Conservation (phyloP, 2,329 filamentous ascomycete genomes). For the Pyricularia sp. region DNA sequence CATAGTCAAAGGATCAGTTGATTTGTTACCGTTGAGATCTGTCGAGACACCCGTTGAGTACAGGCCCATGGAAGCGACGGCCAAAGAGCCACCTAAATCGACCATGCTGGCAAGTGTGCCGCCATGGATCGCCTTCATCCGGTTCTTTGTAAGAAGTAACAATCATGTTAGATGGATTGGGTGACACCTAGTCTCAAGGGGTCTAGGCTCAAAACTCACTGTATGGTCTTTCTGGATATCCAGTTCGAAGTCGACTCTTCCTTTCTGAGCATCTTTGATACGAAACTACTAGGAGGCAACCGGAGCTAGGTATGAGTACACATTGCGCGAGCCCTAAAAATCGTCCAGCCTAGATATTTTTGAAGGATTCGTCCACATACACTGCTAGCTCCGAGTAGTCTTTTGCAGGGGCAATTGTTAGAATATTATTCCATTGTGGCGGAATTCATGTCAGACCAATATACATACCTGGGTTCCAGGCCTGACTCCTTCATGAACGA, state of each 20-base stretch:
- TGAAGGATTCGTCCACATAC: not conserved
- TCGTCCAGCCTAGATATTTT: not conserved
- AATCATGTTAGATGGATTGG: not conserved
- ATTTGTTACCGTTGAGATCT: slow-evolving; percentile 44
- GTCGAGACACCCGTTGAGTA: slow-evolving; percentile 53
- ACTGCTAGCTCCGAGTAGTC: slow-evolving; percentile 25
- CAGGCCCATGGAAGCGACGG: slow-evolving; percentile 49
- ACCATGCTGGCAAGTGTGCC: slow-evolving; percentile 69
- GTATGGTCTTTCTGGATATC: slow-evolving; percentile 65
- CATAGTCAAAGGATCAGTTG: not conserved
- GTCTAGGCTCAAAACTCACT: slow-evolving; percentile 28
- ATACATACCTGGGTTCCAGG: slow-evolving; percentile 68
- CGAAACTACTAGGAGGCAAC: slow-evolving; percentile 38
- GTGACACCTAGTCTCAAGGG: not conserved
- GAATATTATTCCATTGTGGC: not conserved
- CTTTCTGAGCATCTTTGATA: slow-evolving; percentile 49
- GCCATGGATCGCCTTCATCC: slow-evolving; percentile 62
- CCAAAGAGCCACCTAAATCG: slow-evolving; percentile 51
- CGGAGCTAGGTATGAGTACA: not conserved
- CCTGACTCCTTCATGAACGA: slow-evolving; percentile 80
- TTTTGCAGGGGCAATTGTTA: slow-evolving; percentile 9
- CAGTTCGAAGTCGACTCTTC: slow-evolving; percentile 63
- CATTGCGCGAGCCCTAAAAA: not conserved
- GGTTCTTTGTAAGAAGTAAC: slow-evolving; percentile 41
- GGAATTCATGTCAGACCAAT: not conserved